phyloP scores from a whole-genome alignment of 2,329 filamentous ascomycete genomes.

The Pseudodiploospora longispora region DNA sequence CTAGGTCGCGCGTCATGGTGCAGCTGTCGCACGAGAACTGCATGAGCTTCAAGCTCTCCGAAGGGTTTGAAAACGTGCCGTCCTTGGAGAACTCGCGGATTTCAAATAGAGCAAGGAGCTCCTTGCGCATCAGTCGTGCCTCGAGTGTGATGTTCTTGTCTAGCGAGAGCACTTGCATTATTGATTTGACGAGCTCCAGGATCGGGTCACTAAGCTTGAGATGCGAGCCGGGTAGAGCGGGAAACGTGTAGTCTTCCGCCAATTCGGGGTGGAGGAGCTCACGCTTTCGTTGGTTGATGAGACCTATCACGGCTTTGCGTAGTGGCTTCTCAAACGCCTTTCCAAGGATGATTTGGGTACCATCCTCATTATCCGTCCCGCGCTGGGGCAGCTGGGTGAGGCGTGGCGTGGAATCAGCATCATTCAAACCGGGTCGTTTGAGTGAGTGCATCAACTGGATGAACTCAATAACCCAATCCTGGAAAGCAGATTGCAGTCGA shows the following conservation, averaged over 20 bases:
- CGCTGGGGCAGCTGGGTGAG: constrained; percentile 54
- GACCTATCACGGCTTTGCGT: constrained; percentile 74
- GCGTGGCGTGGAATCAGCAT: constrained; percentile 43
- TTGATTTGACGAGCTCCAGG: constrained; percentile 81
- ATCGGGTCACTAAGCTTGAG: constrained; percentile 53
- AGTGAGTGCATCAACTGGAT: constrained; percentile 86
- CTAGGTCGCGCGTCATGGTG: constrained; percentile 79
- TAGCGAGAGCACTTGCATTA: constrained; percentile 86
- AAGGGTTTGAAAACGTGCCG: constrained; percentile 82
- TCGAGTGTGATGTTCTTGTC: constrained; percentile 88
- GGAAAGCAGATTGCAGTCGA: constrained; percentile 74
- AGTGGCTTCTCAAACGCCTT: constrained; percentile 80
- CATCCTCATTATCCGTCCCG: constrained; percentile 48
- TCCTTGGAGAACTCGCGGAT: constrained; percentile 88
- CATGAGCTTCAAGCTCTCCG: constrained; percentile 60
- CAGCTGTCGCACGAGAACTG: constrained; percentile 85
- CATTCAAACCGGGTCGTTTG: constrained; percentile 57
- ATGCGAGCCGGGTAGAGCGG: constrained; percentile 66
- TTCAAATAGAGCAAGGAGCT: constrained; percentile 83
- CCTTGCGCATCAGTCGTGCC: constrained; percentile 78
- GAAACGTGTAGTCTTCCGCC: constrained; percentile 80
- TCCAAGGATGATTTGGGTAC: constrained; percentile 62
- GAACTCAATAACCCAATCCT: constrained; percentile 91
- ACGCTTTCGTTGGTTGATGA: constrained; percentile 79
- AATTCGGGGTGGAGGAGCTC: constrained; percentile 87